Evolutionary conservation across 2,329 filamentous ascomycete genomes (phyloP), one percentile per base, ranked within the genome.

Genomic region (Scopulariopsis brevicaulis): DNA sequence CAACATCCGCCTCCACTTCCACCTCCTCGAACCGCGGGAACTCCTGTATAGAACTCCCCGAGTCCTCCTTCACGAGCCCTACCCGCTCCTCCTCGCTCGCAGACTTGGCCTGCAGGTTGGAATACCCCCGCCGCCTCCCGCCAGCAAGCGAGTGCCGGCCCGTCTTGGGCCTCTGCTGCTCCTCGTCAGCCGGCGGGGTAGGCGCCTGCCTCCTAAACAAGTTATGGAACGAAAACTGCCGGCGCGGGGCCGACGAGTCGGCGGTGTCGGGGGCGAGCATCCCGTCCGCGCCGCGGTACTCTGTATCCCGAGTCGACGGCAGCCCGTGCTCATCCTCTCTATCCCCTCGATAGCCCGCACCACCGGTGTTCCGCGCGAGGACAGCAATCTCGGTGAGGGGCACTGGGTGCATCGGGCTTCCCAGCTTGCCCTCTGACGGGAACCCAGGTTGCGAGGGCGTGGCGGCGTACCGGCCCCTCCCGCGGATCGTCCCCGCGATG

Each of bases 211-310:
- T 69, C 57, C 68, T 65, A 70, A 96, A 94, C 56, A 96, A 84
- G 63, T 88, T 90, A 63, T 92, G 87, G 77, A 97, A 97, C 20
- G 89, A 95, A 73, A 97, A 99, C 67, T 96, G 90, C 60, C 93
- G 81, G 63, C 77, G 81, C 12, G 87, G 82, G 34, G 75, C 74
- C 58, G 80, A 82, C 3, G 1, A 71, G 62, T 64, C 67, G 71
- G 60, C 70, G 72, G 60, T 70, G 73, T 69, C 74, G 2, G 74
- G 74, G 28, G 76, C 74, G 28, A 79, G 76, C 40, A 72, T 69
- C 62, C 82, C 81, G 59, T 73, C 74, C 0, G 77, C 73, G 57
- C 71, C 69, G 55, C 63, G 65, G 53, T 63, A 53, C 71, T 70
- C 59, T 64, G 81, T 84, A 6, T 76, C 68, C 54, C 80, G 76